Evolutionary conservation across 139 green algal species (phyloP).

Genomic region (Haematococcus lacustris): DNA sequence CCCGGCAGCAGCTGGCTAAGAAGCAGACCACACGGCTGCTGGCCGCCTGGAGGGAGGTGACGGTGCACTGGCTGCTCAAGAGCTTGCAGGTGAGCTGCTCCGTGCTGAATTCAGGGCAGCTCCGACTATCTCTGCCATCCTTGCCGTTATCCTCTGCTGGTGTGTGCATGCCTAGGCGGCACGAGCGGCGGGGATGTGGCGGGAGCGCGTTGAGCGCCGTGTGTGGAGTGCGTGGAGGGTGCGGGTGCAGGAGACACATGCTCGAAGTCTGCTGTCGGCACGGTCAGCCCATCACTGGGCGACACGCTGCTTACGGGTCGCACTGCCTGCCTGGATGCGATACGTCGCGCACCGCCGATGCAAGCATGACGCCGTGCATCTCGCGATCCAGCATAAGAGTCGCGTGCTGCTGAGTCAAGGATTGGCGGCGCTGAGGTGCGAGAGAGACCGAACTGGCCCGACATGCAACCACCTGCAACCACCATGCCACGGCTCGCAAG

Average conservation of each 20-base stretch:
- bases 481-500: too few species aligned
- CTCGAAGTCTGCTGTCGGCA: background rate
- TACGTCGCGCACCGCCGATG: constrained; percentile 4
- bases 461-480: background rate
- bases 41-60: constrained; percentile 25
- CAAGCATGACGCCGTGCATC: background rate
- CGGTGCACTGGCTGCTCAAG: constrained; percentile 7
- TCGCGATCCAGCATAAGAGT: background rate
- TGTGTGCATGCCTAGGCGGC: constrained; percentile 2
- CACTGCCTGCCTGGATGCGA: background rate
- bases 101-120: background rate
- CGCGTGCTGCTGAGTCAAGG: background rate
- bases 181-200: background rate
- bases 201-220: background rate
- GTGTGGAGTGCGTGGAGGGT: constrained; percentile 5
- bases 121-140: background rate
- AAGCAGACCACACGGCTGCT: constrained; percentile 3
- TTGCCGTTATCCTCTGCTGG: background rate
- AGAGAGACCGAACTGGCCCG: background rate
- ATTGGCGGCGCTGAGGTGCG: constrained; percentile 3
- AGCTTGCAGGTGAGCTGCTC: constrained; percentile 11
- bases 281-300: background rate
- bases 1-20: background rate
- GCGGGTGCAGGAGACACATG: background rate
- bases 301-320: background rate